Evolutionary conservation across 257 asterid genomes (phyloP).

Genomic region (Nicotiana undulata): DNA sequence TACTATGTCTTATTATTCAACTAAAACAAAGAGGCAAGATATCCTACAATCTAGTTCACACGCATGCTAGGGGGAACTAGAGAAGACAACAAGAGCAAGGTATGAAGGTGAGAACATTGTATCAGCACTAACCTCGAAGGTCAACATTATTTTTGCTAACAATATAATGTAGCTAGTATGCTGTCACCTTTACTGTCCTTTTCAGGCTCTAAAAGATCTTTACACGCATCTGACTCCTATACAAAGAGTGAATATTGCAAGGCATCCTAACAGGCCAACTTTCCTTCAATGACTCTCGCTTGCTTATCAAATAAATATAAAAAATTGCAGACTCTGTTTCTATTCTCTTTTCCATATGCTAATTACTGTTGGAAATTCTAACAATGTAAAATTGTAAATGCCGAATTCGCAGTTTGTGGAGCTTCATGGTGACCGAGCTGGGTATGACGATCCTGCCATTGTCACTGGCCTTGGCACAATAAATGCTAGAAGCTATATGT

Average conservation of each 20-base stretch:
- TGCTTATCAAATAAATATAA: not conserved
- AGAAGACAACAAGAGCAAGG: not conserved
- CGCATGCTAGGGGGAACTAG: not conserved
- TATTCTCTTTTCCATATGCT: not conserved
- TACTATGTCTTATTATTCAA: no score
- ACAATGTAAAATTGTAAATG: not conserved
- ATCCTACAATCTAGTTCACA: no score
- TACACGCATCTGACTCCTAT: slow-evolving; percentile 72
- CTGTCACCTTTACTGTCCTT: slow-evolving; percentile 4
- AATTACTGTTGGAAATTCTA: no score
- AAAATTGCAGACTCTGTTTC: not conserved
- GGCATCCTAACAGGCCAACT: slow-evolving; percentile 88
- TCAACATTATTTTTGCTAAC: not conserved
- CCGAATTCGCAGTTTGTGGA: slow-evolving; percentile 59
- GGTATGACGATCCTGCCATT: slow-evolving; percentile 89
- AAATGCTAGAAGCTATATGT: slow-evolving; percentile 75
- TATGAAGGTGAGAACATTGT: not conserved
- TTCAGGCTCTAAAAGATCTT: slow-evolving; percentile 77
- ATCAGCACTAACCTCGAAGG: not conserved
- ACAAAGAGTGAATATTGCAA: slow-evolving; percentile 77
- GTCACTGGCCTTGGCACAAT: slow-evolving; percentile 88
- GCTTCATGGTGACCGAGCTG: slow-evolving; percentile 92
- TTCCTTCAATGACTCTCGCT: slow-evolving; percentile 33
- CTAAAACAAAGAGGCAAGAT: no score
- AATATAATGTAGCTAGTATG: not conserved